Conservation (phyloP, 352 stramenopile genomes). For the Phytophthora boehmeriae region DNA sequence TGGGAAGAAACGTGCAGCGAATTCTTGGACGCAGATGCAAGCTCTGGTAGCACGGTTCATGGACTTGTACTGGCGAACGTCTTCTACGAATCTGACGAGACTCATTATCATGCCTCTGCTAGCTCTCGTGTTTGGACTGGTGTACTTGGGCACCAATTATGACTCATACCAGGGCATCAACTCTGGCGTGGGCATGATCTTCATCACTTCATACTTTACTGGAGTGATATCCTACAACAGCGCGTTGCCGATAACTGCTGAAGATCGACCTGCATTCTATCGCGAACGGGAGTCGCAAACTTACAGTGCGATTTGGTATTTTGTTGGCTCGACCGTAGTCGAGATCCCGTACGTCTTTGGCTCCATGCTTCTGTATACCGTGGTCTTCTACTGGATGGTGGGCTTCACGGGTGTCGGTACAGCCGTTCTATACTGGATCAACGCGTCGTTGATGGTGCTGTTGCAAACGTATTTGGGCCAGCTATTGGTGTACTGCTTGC, state of each 20-base stretch:
- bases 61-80: constrained; percentile 38
- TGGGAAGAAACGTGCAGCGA: constrained; percentile 39
- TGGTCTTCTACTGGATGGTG: constrained; percentile 80
- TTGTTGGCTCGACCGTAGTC: constrained; percentile 62
- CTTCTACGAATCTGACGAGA: constrained; percentile 11
- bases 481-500: constrained; percentile 43
- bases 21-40: constrained; percentile 33
- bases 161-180: constrained; percentile 18
- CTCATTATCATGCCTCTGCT: constrained; percentile 10
- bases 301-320: constrained; percentile 77
- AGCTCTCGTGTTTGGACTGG: constrained; percentile 19
- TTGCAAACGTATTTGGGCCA: constrained; percentile 57
- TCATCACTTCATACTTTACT: constrained; percentile 72
- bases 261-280: constrained; percentile 91
- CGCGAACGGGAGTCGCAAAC: constrained; percentile 84
- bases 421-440: constrained; percentile 64
- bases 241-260: constrained; percentile 68
- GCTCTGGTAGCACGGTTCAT: constrained; percentile 28
- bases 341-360: constrained; percentile 70
- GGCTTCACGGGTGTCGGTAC: constrained; percentile 40
- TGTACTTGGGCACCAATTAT: constrained; percentile 16
- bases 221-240: constrained; percentile 68
- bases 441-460: constrained; percentile 62
- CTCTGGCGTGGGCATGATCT: constrained; percentile 50
- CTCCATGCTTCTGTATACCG: constrained; percentile 45